Percentiles rank a stretch among this genome's conserved stretches.
Conservation (phyloP, 2,329 filamentous ascomycete species). For the Phyllosticta citrichinensis region DNA sequence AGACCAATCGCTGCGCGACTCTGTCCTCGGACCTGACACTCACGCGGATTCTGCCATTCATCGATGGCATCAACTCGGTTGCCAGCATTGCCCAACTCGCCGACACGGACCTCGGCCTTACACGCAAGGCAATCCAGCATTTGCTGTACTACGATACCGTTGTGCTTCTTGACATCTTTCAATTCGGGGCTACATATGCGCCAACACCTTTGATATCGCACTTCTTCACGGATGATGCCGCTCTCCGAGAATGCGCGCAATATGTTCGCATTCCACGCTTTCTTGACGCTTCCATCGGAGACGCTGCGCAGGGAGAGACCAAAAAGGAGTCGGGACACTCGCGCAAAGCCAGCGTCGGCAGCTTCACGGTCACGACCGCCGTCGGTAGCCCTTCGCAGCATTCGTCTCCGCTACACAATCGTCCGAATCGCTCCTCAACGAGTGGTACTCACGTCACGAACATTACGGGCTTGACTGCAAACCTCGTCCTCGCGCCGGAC, state of each 20-base stretch:
- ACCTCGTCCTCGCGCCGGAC: conserved; percentile 6
- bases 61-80: conserved; percentile 86
- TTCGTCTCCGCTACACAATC: background rate
- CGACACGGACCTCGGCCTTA: conserved; percentile 77
- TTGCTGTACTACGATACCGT: conserved; percentile 89
- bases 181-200: conserved; percentile 86
- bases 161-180: conserved; percentile 86
- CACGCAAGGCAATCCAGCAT: conserved; percentile 77
- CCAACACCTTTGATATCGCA: conserved; percentile 67
- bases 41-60: conserved; percentile 68
- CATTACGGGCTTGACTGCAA: background rate
- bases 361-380: conserved; percentile 1
- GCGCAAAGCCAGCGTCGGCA: conserved; percentile 8
- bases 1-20: conserved; percentile 24
- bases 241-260: conserved; percentile 78
- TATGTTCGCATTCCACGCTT: conserved; percentile 53
- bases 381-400: conserved; percentile 2
- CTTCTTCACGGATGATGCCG: conserved; percentile 64
- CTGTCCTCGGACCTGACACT: conserved; percentile 65
- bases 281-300: conserved; percentile 7
- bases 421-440: conserved; percentile 6
- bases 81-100: conserved; percentile 76
- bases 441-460: conserved; percentile 3
- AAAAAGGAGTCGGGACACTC: conserved; percentile 1
- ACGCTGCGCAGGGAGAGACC: background rate